phyloP scores from a whole-genome alignment of 192 early-diverging fungal species.

The Entomortierella chlamydospora region DNA sequence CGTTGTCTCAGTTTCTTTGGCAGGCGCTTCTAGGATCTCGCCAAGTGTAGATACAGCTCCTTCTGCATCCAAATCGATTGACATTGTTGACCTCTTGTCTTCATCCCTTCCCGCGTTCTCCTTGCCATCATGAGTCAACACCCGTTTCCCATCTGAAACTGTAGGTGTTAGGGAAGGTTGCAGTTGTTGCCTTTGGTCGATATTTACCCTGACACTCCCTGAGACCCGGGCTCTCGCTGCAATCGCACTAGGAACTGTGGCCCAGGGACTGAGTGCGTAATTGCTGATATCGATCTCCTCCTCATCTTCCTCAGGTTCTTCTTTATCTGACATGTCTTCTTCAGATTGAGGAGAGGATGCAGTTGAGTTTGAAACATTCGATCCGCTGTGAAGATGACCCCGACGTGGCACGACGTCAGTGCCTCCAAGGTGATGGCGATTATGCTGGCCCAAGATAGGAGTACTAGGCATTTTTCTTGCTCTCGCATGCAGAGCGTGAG shows the following conservation, averaged over 20 bases:
- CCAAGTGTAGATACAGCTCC: constrained; percentile 9
- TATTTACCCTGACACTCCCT: not conserved
- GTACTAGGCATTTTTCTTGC: constrained; percentile 35
- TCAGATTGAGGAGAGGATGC: constrained; percentile 19
- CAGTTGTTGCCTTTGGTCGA: not conserved
- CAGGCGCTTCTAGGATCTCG: constrained; percentile 1
- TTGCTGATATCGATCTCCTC: constrained; percentile 17
- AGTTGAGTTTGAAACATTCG: constrained; percentile 6
- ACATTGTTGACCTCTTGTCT: not conserved
- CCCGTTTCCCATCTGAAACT: not conserved
- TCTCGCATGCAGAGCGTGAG: not conserved
- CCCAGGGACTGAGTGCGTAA: constrained; percentile 34
- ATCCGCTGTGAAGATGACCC: not conserved
- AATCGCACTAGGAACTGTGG: not conserved
- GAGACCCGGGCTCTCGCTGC: not conserved
- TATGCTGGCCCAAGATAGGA: constrained; percentile 16
- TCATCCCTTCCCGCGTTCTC: not conserved
- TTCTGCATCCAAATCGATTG: constrained; percentile 8
- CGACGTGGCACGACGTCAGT: not conserved
- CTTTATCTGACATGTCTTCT: constrained; percentile 15
- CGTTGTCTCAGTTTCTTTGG: not conserved
- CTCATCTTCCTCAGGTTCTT: constrained; percentile 16
- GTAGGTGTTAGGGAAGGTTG: not conserved
- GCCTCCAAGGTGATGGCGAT: not conserved
- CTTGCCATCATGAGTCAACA: not conserved